phyloP scores from a whole-genome alignment of 805 yeast species.

The Candida fluviatilis region DNA sequence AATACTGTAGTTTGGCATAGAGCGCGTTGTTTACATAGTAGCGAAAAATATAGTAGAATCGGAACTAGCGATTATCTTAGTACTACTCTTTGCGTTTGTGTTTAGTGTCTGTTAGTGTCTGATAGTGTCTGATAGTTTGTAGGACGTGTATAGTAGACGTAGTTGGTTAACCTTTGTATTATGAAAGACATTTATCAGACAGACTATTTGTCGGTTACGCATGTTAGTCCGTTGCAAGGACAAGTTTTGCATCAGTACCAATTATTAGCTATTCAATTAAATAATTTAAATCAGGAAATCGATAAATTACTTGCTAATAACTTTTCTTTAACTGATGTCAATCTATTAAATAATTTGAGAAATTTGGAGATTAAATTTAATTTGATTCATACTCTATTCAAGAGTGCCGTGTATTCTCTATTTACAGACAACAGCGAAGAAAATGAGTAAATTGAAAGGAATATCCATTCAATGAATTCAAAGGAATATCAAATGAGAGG shows the following conservation, averaged over 20 bases:
- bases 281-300: conserved; percentile 29
- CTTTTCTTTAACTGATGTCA: neutral
- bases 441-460: conserved; percentile 1
- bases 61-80: no score
- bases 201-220: conserved; percentile 7
- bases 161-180: neutral
- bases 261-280: conserved; percentile 28
- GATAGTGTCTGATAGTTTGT: no score
- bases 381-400: conserved; percentile 60
- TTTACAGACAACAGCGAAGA: conserved; percentile 18
- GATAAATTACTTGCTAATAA: conserved; percentile 19
- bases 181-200: conserved; percentile 3
- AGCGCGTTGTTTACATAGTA: no score
- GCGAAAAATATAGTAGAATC: no score
- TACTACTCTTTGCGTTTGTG: no score
- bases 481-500: no score
- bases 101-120: no score
- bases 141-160: neutral
- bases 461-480: no score
- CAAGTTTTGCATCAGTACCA: conserved; percentile 37
- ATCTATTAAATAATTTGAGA: conserved; percentile 45
- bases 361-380: conserved; percentile 61
- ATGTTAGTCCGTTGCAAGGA: conserved; percentile 25
- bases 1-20: no score
- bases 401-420: conserved; percentile 67